Base-by-base conservation (phyloP, 2,329 filamentous ascomycete species). In the Plenodomus lindquistii region DNA sequence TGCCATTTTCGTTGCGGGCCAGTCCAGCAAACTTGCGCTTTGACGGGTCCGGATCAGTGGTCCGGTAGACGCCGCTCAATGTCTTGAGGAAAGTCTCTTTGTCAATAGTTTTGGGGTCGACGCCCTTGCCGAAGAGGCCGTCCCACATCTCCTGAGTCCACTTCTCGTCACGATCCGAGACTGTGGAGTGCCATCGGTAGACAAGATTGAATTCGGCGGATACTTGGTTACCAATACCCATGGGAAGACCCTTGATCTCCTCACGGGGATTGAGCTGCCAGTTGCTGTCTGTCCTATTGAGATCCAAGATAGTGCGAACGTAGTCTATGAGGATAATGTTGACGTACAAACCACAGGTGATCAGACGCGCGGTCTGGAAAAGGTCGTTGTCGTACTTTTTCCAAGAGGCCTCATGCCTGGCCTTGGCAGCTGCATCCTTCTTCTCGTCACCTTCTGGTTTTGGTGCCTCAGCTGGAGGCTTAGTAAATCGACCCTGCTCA, bases 181-280 rank as follows among this genome's bases (percentile, higher is more conserved):
- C 88, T 59, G 87, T 85, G 2, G 89, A 90, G 75, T 95, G 90
- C 89, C 90, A 95, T 55, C 90, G 81, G 70, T 96, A 95, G 58
- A 88, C 87, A 9, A 96, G 79, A 66, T 94, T 95, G 78, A 96
- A 96, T 74, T 96, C 91, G 3, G 88, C 89, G 0, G 89, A 93
- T 4, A 93, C 89, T 56, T 88, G 85, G 63, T 94, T 95, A 42
- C 91, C 91, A 0, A 88, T 83, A 36, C 89, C 91, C 19, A 85
- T 80, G 37, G 88, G 84, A 0, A 87, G 81, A 2, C 80, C 71
- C 24, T 79, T 77, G 71, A 86, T 87, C 58, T 88, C 83, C 11
- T 83, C 81, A 19, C 90, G 81, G 1, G 89, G 90, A 61, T 94
- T 89, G 22, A 95, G 79, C 1, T 87, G 90, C 89, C 89, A 95